Conservation (phyloP, 2,329 filamentous ascomycete genomes). For the Tolypocladium paradoxum region DNA sequence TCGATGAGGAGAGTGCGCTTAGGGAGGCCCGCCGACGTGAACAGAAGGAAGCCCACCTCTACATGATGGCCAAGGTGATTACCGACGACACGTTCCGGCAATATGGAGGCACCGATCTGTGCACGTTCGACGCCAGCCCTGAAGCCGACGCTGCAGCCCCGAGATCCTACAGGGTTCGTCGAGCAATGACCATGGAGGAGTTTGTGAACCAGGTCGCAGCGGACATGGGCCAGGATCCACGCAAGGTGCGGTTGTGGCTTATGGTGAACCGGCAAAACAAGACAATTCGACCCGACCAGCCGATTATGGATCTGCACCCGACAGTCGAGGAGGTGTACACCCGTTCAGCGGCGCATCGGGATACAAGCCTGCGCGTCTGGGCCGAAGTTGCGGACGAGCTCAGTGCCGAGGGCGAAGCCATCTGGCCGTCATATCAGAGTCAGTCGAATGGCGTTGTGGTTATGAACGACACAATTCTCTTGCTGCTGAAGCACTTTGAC, state of each 20-base stretch:
- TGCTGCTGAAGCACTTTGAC: conserved; percentile 92
- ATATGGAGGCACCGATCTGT: conserved; percentile 78
- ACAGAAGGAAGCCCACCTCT: conserved; percentile 87
- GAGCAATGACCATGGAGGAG: conserved; percentile 65
- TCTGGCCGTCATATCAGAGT: conserved; percentile 58
- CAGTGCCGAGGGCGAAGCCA: conserved; percentile 53
- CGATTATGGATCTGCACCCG: conserved; percentile 66
- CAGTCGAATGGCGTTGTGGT: conserved; percentile 45
- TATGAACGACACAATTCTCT: conserved; percentile 58
- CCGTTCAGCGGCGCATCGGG: conserved; percentile 44
- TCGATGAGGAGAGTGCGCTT: conserved; percentile 72
- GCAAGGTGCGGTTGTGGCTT: conserved; percentile 74
- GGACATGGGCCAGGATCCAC: conserved; percentile 57
- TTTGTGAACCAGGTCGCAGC: conserved; percentile 61
- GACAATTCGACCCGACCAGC: conserved; percentile 82
- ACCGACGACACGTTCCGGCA: conserved; percentile 70
- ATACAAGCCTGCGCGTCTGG: conserved; percentile 75
- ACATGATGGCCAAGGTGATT: conserved; percentile 74
- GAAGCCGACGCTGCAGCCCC: conserved; percentile 62
- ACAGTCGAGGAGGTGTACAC: conserved; percentile 61
- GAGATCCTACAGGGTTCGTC: conserved; percentile 60
- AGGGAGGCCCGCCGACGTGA: conserved; percentile 74
- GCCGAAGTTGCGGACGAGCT: conserved; percentile 66
- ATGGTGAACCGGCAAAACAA: conserved; percentile 99
- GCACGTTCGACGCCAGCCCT: conserved; percentile 50